Evolutionary conservation across 2,329 filamentous ascomycete species (phyloP).

Genomic region (Hirsutella rhossiliensis): DNA sequence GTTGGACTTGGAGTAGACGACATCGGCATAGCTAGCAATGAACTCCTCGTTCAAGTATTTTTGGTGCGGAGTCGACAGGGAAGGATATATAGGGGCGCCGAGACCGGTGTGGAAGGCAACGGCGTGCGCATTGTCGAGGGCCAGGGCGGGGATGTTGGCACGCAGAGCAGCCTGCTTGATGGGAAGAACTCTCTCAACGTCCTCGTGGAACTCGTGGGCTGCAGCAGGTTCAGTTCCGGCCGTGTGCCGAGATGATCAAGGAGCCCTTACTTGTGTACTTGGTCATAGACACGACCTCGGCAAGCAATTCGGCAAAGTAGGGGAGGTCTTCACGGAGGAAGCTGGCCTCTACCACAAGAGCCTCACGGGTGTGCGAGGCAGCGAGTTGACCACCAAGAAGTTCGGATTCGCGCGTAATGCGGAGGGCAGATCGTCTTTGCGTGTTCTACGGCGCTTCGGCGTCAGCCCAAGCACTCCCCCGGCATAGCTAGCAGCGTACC

Average conservation of each 20-base stretch:
- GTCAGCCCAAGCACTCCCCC: conserved; percentile 28
- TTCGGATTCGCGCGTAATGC: conserved; percentile 90
- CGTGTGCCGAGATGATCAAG: conserved; percentile 5
- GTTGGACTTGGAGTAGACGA: conserved; percentile 80
- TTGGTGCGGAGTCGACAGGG: conserved; percentile 56
- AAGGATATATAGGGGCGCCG: conserved; percentile 64
- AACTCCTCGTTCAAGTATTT: conserved; percentile 71
- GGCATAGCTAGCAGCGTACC: conserved; percentile 34
- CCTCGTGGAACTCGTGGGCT: conserved; percentile 88
- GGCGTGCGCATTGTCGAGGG: conserved; percentile 74
- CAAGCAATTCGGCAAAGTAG: conserved; percentile 93
- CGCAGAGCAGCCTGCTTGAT: conserved; percentile 64
- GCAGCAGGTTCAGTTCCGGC: conserved; percentile 6
- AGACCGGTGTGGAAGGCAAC: conserved; percentile 91
- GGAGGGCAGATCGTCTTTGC: conserved; percentile 73
- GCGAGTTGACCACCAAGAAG: conserved; percentile 84
- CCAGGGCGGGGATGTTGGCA: conserved; percentile 50
- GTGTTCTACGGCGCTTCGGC: conserved; percentile 53
- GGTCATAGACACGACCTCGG: conserved; percentile 79
- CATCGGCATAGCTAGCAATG: conserved; percentile 62
- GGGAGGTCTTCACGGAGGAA: conserved; percentile 93
- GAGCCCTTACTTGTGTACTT: conserved; percentile 61
- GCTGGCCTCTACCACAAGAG: conserved; percentile 81
- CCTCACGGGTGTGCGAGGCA: conserved; percentile 85
- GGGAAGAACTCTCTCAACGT: conserved; percentile 67